Evolutionary conservation across 176 grass and related monocot species (phyloP).

Genomic region (Musa beccarii): DNA sequence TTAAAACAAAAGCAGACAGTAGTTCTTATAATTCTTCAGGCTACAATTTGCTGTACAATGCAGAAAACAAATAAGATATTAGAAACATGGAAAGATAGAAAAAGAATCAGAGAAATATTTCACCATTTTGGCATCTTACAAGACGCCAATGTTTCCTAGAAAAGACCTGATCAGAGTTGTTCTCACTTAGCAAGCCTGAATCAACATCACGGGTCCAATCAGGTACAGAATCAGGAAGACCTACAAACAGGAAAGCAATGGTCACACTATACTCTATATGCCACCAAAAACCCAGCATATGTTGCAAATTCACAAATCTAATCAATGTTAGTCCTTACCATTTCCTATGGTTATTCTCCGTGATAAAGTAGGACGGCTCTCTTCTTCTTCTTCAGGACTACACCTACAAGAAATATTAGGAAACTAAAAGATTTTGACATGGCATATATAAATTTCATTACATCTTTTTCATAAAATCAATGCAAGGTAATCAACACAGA

Average conservation of each 20-base stretch:
- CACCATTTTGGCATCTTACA: slow-evolving; percentile 95
- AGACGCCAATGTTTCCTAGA: slow-evolving; percentile 97
- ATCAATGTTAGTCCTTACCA: slow-evolving; percentile 30
- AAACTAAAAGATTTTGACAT: too few relatives aligned
- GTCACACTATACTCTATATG: slow-evolving; percentile 14
- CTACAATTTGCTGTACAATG: background rate
- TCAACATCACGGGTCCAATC: slow-evolving; percentile 87
- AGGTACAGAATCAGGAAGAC: slow-evolving; percentile 76
- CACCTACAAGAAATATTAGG: slow-evolving; percentile 37
- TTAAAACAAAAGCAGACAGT: slow-evolving; percentile 6
- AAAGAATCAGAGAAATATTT: slow-evolving; percentile 27
- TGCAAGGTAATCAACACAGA: too few relatives aligned
- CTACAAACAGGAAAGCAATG: slow-evolving; percentile 32
- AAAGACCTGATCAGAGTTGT: slow-evolving; percentile 69
- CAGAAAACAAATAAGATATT: background rate
- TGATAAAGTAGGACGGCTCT: slow-evolving; percentile 39
- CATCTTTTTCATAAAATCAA: too few relatives aligned
- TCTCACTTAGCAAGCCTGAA: slow-evolving; percentile 44
- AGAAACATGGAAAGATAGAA: background rate
- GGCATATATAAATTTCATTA: too few relatives aligned
- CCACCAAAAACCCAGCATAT: background rate
- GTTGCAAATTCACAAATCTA: background rate
- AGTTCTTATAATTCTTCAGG: background rate
- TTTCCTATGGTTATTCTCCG: slow-evolving; percentile 96
- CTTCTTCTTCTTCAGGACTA: slow-evolving; percentile 75